Conservation (phyloP, 2,329 filamentous ascomycete species). For the Paracamarosporium sp. region DNA sequence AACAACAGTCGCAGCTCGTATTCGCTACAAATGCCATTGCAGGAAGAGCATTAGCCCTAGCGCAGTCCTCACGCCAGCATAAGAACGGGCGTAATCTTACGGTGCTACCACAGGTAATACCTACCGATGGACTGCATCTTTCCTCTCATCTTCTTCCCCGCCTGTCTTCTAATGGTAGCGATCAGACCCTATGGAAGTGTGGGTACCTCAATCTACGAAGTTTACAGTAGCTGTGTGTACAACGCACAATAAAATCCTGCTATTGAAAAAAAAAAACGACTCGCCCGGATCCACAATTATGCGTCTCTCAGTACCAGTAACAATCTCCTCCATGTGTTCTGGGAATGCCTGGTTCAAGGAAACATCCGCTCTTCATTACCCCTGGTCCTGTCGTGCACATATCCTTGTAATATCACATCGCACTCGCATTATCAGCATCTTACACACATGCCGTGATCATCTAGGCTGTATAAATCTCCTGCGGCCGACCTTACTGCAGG, state of each 20-base stretch:
- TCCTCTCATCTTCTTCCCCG: background rate
- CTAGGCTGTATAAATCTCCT: background rate
- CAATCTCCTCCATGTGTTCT: background rate
- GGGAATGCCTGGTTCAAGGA: background rate
- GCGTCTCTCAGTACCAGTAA: background rate
- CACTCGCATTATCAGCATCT: background rate
- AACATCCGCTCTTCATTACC: background rate
- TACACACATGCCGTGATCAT: background rate
- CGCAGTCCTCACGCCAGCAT: no score
- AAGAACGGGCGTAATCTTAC: background rate
- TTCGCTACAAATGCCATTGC: no score
- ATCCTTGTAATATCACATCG: background rate
- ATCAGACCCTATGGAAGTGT: background rate
- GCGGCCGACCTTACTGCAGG: no score
- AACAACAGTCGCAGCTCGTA: no score
- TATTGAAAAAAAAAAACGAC: background rate
- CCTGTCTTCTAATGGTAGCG: background rate
- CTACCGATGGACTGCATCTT: background rate
- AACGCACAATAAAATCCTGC: no score
- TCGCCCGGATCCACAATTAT: background rate
- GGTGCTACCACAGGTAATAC: background rate
- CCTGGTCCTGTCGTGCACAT: background rate
- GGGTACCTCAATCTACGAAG: no score
- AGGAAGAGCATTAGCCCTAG: background rate
- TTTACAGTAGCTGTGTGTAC: no score